Evolutionary conservation across 495 filamentous ascomycete species (phyloP).

Genomic region (Tuber umbilicatum): DNA sequence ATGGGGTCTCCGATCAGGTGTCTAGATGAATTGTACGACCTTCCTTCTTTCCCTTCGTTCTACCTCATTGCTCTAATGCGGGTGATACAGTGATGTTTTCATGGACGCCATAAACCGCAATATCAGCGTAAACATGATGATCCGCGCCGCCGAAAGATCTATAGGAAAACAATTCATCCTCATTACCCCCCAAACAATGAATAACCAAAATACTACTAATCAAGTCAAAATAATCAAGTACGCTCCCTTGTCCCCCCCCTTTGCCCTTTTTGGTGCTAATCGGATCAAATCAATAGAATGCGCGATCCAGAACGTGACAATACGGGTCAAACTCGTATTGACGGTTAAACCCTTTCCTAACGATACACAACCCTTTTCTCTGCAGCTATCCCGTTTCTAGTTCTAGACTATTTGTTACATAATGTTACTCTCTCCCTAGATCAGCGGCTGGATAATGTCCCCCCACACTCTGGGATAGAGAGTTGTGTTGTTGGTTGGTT

Average conservation of each 20-base stretch:
- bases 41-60: slow-evolving; percentile 11
- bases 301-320: slow-evolving; percentile 33
- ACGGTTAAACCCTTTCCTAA: background rate
- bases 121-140: slow-evolving; percentile 87
- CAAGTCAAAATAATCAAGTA: slow-evolving; percentile 85
- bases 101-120: slow-evolving; percentile 97
- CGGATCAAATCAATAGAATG: slow-evolving; percentile 20
- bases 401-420: background rate
- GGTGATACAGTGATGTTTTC: slow-evolving; percentile 73
- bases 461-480: background rate
- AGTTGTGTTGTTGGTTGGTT: background rate
- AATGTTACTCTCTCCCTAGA: background rate
- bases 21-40: slow-evolving; percentile 79
- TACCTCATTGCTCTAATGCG: slow-evolving; percentile 30
- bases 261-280: slow-evolving; percentile 8
- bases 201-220: slow-evolving; percentile 55
- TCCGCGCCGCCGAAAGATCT: slow-evolving; percentile 65
- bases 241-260: slow-evolving; percentile 36
- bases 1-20: slow-evolving; percentile 94
- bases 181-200: slow-evolving; percentile 89
- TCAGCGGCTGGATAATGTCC: background rate
- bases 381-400: background rate
- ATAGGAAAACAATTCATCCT: slow-evolving; percentile 91
- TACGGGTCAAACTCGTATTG: slow-evolving; percentile 31
- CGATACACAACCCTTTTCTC: background rate